Conservation (phyloP, 164 flowering plant species). For the Euptelea pleiosperma region DNA sequence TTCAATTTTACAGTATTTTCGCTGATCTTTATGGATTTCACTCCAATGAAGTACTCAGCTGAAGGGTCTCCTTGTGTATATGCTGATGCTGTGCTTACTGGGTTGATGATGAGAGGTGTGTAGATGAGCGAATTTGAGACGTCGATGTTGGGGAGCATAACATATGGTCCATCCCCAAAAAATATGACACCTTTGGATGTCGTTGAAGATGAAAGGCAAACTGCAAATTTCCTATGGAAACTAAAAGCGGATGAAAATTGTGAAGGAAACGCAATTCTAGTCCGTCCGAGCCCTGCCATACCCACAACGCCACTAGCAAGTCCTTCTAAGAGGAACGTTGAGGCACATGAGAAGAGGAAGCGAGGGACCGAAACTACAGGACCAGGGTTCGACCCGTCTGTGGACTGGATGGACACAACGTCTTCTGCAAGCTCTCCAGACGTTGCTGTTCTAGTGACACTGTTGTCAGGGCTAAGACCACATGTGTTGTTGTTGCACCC, state of each 20-base stretch:
- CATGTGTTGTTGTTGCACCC: conserved; percentile 33
- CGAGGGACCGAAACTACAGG: conserved; percentile 11
- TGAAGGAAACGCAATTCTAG: conserved; percentile 17
- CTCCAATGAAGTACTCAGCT: conserved; percentile 26
- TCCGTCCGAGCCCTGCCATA: conserved; percentile 31
- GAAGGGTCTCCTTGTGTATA: conserved; percentile 3
- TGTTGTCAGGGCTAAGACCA: conserved; percentile 17
- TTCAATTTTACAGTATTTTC: conserved; percentile 4
- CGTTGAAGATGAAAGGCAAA: conserved; percentile 26
- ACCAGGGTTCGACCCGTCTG: conserved; percentile 29
- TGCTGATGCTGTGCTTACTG: conserved; percentile 10
- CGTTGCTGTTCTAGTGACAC: conserved; percentile 12
- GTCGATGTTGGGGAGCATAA: conserved; percentile 25
- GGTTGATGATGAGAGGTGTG: conserved; percentile 31
- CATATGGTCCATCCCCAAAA: conserved; percentile 36
- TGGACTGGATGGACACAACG: conserved; percentile 23
- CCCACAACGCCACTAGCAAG: conserved; percentile 36
- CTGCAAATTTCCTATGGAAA: conserved; percentile 30
- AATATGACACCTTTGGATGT: conserved; percentile 29
- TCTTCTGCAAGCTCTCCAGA: conserved; percentile 19
- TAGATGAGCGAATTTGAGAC: conserved; percentile 18
- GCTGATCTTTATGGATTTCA: conserved; percentile 19
- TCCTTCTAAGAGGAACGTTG: conserved; percentile 18
- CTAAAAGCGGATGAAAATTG: conserved; percentile 26
- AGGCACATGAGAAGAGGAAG: conserved; percentile 27